Conservation (phyloP, 164 flowering plant species). For the Dillenia turbinata region DNA sequence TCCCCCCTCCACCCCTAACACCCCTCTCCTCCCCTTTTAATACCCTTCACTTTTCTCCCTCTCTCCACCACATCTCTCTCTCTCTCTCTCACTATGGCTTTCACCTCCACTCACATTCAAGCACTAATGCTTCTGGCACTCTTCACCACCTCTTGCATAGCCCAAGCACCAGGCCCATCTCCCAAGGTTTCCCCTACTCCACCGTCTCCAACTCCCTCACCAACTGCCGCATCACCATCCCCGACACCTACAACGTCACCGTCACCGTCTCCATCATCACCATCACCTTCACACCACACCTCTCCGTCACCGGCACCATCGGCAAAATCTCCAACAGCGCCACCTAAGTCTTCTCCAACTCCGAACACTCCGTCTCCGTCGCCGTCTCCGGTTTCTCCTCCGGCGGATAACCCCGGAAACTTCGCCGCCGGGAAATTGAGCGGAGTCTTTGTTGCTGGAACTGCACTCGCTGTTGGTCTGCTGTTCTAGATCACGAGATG, state of each 20-base stretch:
- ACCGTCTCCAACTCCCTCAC: conserved; percentile 11
- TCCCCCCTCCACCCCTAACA: neutral
- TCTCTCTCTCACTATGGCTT: neutral
- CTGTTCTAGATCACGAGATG: too few relatives aligned
- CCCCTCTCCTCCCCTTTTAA: neutral
- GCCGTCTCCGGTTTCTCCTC: conserved; percentile 10
- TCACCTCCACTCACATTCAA: conserved; percentile 5
- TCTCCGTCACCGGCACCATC: conserved; percentile 4
- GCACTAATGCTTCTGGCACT: conserved; percentile 22
- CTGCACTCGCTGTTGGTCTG: conserved; percentile 17
- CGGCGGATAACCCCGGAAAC: conserved; percentile 5
- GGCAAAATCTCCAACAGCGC: too few relatives aligned
- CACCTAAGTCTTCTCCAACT: too few relatives aligned
- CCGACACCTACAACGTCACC: conserved; percentile 7
- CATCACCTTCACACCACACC: conserved; percentile 5
- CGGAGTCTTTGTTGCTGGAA: conserved; percentile 19
- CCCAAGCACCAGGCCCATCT: conserved; percentile 35
- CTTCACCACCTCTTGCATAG: conserved; percentile 30
- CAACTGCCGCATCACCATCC: conserved; percentile 14
- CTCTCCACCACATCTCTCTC: too few relatives aligned
- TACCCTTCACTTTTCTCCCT: neutral
- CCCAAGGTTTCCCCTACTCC: conserved; percentile 11
- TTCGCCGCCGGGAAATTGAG: conserved; percentile 9
- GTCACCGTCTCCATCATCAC: neutral
- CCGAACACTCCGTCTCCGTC: too few relatives aligned